A percentile compares a stretch with the other conserved stretches of the same genome.
Evolutionary conservation across 345 rosid genomes (phyloP).

Genomic region (Rhodamnia rubescens): DNA sequence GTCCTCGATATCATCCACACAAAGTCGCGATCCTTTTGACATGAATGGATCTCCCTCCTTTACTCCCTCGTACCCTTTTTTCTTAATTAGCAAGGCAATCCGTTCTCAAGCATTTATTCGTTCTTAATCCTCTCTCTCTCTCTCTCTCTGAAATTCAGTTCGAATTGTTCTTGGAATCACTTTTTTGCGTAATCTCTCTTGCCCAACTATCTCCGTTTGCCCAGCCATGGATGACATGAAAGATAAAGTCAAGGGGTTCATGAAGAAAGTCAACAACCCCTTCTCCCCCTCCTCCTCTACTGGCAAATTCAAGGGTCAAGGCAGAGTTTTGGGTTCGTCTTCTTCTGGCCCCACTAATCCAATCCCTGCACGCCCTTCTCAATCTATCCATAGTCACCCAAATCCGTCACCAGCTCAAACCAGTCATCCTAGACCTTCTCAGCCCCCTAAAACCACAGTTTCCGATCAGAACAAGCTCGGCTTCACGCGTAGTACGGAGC

Average conservation of each 20-base stretch:
- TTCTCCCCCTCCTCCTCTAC: conserved; percentile 53
- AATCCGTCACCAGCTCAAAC: conserved; percentile 12
- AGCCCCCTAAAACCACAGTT: conserved; percentile 19
- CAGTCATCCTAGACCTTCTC: conserved; percentile 16
- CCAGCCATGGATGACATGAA: conserved; percentile 64
- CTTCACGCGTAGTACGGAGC: conserved; percentile 10
- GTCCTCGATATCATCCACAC: neutral
- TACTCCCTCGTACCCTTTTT: neutral
- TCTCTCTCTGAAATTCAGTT: neutral
- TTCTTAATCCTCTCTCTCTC: neutral
- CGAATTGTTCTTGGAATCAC: neutral
- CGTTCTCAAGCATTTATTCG: neutral
- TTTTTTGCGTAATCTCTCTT: neutral
- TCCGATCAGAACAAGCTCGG: conserved; percentile 21
- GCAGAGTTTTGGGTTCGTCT: conserved; percentile 75
- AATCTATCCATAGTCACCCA: conserved; percentile 20
- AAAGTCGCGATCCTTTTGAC: neutral
- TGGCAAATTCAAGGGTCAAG: conserved; percentile 81
- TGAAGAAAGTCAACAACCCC: conserved; percentile 72
- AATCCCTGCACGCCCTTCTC: conserved; percentile 23
- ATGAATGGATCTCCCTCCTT: neutral
- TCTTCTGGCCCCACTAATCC: conserved; percentile 44
- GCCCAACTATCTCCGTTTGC: neutral
- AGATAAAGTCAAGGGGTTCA: conserved; percentile 78
- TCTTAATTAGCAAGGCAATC: neutral